Conservation (phyloP, 2,329 filamentous ascomycete genomes). For the Cercospora sojina region DNA sequence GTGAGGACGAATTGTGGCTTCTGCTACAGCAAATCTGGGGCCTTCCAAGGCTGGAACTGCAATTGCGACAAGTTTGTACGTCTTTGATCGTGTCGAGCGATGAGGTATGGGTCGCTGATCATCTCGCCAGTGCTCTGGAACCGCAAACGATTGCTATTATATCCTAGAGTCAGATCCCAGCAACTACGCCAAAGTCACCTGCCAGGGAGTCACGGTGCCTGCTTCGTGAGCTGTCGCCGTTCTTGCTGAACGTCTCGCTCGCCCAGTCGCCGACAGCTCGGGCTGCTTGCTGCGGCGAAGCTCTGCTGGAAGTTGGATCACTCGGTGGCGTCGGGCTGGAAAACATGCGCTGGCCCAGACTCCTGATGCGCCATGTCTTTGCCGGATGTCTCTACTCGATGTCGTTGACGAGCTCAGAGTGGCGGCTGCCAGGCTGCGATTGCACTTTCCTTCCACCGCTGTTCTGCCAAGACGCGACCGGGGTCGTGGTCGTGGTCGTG, state of each 20-base stretch:
- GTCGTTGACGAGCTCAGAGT: background rate
- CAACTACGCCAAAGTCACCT: slow-evolving; percentile 5
- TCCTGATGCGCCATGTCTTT: background rate
- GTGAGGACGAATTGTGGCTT: slow-evolving; percentile 14
- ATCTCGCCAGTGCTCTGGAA: slow-evolving; percentile 9
- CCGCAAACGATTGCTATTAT: slow-evolving; percentile 12
- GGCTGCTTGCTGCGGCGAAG: background rate
- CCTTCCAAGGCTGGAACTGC: slow-evolving; percentile 15
- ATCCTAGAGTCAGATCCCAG: slow-evolving; percentile 10
- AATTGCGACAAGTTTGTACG: slow-evolving; percentile 16
- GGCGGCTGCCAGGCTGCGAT: background rate
- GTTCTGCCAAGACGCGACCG: background rate
- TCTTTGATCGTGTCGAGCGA: background rate
- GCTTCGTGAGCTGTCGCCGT: background rate
- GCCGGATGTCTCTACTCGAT: background rate
- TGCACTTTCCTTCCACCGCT: background rate
- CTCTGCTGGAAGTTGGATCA: background rate
- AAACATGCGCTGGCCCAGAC: background rate
- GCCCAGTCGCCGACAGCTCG: background rate
- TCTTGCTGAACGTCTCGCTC: background rate
- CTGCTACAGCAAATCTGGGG: slow-evolving; percentile 3
- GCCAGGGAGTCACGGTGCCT: background rate
- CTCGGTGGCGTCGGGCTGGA: background rate
- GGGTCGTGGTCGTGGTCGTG: background rate
- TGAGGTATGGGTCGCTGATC: background rate